These are phyloP conservation scores for Glycyrrhiza uralensis DNA, from an alignment of 306 rosid species.

Conservation along the genomic window DNA sequence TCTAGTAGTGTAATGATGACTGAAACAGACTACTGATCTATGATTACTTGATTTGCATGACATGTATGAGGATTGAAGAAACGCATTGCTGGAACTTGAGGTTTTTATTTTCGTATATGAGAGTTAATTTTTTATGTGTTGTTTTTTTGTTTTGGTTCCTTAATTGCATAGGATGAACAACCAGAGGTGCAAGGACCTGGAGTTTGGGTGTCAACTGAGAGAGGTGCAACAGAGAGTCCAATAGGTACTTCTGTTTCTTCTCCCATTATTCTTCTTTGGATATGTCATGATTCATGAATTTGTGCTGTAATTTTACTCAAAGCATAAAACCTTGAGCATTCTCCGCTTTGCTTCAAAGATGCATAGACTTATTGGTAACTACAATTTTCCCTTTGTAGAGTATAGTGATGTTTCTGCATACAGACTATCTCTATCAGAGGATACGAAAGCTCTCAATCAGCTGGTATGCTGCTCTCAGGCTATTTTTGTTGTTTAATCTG, in stretches of 20 bases:
- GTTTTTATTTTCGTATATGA: slow-evolving; percentile 8
- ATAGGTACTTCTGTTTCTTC: slow-evolving; percentile 47
- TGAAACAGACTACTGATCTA: neutral
- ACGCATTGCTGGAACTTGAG: neutral
- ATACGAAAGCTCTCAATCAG: slow-evolving; percentile 95
- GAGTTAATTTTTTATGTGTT: neutral
- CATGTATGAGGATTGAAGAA: slow-evolving; percentile 9
- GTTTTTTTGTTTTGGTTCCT: neutral
- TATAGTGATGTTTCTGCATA: slow-evolving; percentile 89
- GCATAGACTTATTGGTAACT: neutral
- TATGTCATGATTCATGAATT: neutral
- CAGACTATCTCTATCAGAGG: slow-evolving; percentile 91
- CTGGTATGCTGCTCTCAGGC: slow-evolving; percentile 53
- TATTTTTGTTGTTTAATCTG: neutral
- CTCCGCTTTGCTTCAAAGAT: slow-evolving; percentile 2
- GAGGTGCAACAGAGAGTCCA: slow-evolving; percentile 88
- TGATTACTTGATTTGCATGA: neutral
- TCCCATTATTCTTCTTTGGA: neutral
- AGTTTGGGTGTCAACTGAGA: slow-evolving; percentile 79
- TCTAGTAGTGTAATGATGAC: neutral
- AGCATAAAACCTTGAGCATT: neutral
- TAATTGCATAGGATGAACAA: slow-evolving; percentile 75
- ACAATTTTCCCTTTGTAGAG: slow-evolving; percentile 47
- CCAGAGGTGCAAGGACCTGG: slow-evolving; percentile 96
- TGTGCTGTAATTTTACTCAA: neutral